A percentile compares a stretch with the other conserved stretches of the same genome.
Conservation (phyloP, 1,284 basidiomycete species). For the Mycosarcoma mackinlayi region DNA sequence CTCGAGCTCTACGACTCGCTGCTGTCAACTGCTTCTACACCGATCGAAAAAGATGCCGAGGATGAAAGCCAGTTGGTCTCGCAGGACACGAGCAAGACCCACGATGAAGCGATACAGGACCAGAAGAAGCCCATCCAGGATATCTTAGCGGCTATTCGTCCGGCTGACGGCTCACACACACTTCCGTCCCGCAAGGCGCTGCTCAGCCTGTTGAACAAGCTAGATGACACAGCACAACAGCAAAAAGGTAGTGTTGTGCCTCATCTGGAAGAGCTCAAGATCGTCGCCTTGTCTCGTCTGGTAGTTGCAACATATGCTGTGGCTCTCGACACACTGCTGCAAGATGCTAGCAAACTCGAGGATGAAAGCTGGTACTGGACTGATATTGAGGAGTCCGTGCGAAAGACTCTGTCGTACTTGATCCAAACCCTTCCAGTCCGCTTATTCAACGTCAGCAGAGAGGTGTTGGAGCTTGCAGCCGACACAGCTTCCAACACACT, state of each 20-base stretch:
- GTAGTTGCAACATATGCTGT: constrained; percentile 49
- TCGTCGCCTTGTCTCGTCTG: constrained; percentile 50
- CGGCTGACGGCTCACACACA: constrained; percentile 17
- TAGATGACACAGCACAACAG: constrained; percentile 23
- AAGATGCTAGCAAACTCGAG: constrained; percentile 51
- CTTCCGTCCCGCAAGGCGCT: constrained; percentile 36
- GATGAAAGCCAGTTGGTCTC: constrained; percentile 4
- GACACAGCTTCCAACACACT: constrained; percentile 29
- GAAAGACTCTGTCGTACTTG: constrained; percentile 37
- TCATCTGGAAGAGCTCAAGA: constrained; percentile 33
- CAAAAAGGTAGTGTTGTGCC: neutral
- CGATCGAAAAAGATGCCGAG: constrained; percentile 11
- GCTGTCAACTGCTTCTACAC: constrained; percentile 32
- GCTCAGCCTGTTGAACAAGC: constrained; percentile 35
- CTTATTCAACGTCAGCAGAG: constrained; percentile 27
- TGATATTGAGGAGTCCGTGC: constrained; percentile 51
- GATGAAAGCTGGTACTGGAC: constrained; percentile 60
- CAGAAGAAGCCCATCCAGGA: constrained; percentile 32
- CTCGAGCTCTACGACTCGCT: constrained; percentile 49
- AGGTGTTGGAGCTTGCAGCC: constrained; percentile 41
- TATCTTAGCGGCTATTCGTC: constrained; percentile 28
- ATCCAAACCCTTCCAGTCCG: constrained; percentile 53
- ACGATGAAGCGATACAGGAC: constrained; percentile 15
- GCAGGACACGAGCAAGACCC: constrained; percentile 1
- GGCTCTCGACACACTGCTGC: constrained; percentile 47